Evolutionary conservation across 305 asterid genomes (phyloP).

Genomic region (Fraxinus angustifolia): DNA sequence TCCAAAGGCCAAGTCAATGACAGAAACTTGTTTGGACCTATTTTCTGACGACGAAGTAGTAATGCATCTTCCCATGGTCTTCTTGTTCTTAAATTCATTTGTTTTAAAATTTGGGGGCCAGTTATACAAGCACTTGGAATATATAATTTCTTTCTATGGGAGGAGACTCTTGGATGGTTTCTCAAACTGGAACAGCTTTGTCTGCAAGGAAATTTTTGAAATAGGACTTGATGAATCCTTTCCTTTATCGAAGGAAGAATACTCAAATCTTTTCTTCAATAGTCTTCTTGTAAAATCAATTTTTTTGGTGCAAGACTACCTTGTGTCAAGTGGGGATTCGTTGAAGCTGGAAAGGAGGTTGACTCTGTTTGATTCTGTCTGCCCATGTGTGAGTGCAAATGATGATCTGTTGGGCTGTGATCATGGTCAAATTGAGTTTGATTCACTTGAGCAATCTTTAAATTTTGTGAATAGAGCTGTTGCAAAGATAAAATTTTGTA

Average conservation of each 20-base stretch:
- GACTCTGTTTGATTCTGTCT: conserved; percentile 58
- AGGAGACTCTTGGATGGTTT: conserved; percentile 51
- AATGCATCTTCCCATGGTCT: conserved; percentile 67
- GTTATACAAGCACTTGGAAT: conserved; percentile 36
- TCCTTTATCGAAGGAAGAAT: conserved; percentile 49
- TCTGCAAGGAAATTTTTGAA: conserved; percentile 41
- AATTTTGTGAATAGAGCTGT: conserved; percentile 62
- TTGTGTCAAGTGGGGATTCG: conserved; percentile 37
- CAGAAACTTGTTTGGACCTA: conserved; percentile 28
- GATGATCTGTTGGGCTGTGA: conserved; percentile 48
- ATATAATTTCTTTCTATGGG: conserved; percentile 45
- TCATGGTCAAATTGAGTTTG: conserved; percentile 38
- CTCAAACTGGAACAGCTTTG: conserved; percentile 62
- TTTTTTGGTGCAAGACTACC: conserved; percentile 39
- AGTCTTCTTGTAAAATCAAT: conserved; percentile 76
- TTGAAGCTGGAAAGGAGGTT: conserved; percentile 43
- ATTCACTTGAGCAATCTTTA: conserved; percentile 49
- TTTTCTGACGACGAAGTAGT: conserved; percentile 57
- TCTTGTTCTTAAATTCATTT: conserved; percentile 46
- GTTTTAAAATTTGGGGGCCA: conserved; percentile 45
- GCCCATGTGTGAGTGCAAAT: conserved; percentile 41
- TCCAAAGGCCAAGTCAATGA: conserved; percentile 26
- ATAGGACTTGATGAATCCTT: conserved; percentile 38
- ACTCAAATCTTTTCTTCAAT: conserved; percentile 41
- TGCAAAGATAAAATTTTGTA: conserved; percentile 62